phyloP scores from a whole-genome alignment of 208 protist species.

The Tritrichomonas foetus region DNA sequence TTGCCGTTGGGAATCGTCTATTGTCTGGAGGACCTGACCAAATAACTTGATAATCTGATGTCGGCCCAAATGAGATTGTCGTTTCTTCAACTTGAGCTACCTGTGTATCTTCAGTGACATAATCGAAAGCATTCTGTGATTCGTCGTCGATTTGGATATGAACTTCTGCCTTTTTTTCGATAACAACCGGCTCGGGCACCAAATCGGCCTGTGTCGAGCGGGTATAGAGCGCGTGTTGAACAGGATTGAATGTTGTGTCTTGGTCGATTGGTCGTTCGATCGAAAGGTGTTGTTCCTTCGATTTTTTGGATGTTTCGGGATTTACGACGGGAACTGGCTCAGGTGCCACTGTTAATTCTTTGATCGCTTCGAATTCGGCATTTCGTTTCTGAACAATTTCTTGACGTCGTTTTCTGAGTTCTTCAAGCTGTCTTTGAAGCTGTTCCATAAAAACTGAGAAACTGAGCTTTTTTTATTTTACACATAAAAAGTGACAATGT shows the following conservation, averaged over 20 bases:
- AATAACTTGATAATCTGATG: background rate
- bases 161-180: background rate
- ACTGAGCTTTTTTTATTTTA: too few species aligned
- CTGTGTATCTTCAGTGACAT: background rate
- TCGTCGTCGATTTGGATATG: background rate
- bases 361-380: background rate
- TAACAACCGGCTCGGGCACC: background rate
- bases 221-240: background rate
- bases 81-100: background rate
- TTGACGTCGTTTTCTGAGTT: background rate
- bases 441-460: too few species aligned
- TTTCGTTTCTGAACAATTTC: background rate
- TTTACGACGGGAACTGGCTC: background rate
- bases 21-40: background rate
- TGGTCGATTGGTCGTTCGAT: background rate
- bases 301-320: background rate
- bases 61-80: too few species aligned
- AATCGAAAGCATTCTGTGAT: background rate
- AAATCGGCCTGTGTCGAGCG: background rate
- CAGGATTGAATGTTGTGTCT: background rate
- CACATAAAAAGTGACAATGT: too few species aligned
- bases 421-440: slow-evolving; percentile 30
- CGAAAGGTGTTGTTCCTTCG: background rate
- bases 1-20: background rate
- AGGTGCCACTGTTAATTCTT: background rate